Evolutionary conservation across 306 rosid species (phyloP), one percentile per base, ranked within the genome.

Genomic region (Cicer arietinum): DNA sequence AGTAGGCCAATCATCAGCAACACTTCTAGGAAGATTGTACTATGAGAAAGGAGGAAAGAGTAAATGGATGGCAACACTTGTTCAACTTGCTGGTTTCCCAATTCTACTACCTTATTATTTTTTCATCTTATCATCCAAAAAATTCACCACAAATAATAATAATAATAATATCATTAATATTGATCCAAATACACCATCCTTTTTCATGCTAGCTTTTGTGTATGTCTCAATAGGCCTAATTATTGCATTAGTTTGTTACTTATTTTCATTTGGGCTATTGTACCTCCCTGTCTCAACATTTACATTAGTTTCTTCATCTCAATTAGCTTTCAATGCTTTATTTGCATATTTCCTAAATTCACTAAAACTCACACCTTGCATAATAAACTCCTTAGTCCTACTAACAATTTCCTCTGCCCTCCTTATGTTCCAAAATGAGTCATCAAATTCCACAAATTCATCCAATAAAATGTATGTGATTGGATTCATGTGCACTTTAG

Each of bases 31-130:
- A 76, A 81, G 85, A 63, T 46, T 81, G 14, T 76, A 76, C 30
- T 81, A 52, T 39, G 74, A 63, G 2, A 81, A 76, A 54, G 84
- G 84, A 1, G 84, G 84, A 10, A 81, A 76, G 2, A 81, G 84
- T 56, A 81, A 81, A 62, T 81, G 84, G 84, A 69, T 81, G 18
- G 81, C 30, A 62, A 62, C 84, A 53, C 63, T 81, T 16, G 81
- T 53, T 10, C 74, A 69, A 53, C 53, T 62, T 18, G 56, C 6
- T 13, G 81, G 84, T 20, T 81, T 81, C 56, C 84, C 84, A 43
- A 76, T 76, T 54, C 7, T 69, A 3, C 63, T 81, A 2, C 84
- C 81, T 44, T 76, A 39, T 35, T 70, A 81, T 60, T 76, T 52
- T 73, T 69, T 62, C 57, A 30, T 76, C 69, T 9, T 39, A 62